Base-by-base conservation (phyloP, 73 alveolate species). In the Loxodes magnus region DNA sequence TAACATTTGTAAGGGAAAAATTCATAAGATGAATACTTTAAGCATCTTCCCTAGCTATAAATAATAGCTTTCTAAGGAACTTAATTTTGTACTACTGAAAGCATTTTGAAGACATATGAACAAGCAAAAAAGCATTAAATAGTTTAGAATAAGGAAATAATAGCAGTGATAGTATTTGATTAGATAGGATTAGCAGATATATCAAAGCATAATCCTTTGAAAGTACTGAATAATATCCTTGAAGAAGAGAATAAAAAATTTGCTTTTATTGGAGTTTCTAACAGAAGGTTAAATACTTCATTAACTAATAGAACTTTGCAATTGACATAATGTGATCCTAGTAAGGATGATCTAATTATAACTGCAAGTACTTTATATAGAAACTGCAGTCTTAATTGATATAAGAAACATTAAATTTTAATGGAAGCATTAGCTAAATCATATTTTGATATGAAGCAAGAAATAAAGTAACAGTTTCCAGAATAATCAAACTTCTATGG, bases 271-370 rank as follows among this genome's bases (percentile, higher is more conserved):
- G 77, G 53, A 30, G 56, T 53, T 63, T 55, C 77, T 21, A 63
- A 63, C 36, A 55, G 73, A 27, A 22, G 67, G 5, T 25, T 63
- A 2, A 84, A 75, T 42, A 75, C 84, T 4, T 66, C 83, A 21
- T 68, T 68, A 67, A 57, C 58, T 24, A 75, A 75, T 44, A 49
- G 89, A 48, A 69, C 78, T 33, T 51, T 69, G 33, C 67, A 67
- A n/a, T 51, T 76, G 26, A 56, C 83, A 39, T 69, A 71, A 38
- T 60, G 77, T 16, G 84, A 76, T 41, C 71, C 62, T 38, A 68
- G 52, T 61, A 44, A 58, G 20, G 76, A 58, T 34, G 90, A 76
- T 33, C 73, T 76, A 10, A 22, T 22, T 17, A 5, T n/a, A 10
- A 46, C 59, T 46, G 59, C 59, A 24, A 22, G 34, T 1, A 46